Percentiles rank a stretch among this genome's conserved stretches.
phyloP scores from a whole-genome alignment of 768 basidiomycete species.

The Cystobasidium onofrii region DNA sequence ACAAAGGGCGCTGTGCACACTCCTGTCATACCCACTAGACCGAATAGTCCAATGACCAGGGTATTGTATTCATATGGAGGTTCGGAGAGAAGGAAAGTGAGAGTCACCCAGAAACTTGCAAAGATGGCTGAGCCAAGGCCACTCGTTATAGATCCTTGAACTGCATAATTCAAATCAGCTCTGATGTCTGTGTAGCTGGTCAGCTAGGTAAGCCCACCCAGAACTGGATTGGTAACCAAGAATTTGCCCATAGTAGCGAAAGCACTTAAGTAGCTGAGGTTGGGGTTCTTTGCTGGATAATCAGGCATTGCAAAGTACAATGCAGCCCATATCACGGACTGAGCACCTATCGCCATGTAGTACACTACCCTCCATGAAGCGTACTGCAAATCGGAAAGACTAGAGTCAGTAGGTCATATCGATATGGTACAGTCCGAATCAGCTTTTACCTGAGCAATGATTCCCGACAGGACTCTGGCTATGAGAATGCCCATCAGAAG shows the following conservation, averaged over 20 bases:
- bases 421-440: conserved; percentile 45
- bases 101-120: conserved; percentile 32
- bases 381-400: not conserved
- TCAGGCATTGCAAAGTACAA: conserved; percentile 67
- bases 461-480: conserved; percentile 65
- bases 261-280: conserved; percentile 61
- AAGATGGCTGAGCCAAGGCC: conserved; percentile 16
- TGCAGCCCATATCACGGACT: conserved; percentile 55
- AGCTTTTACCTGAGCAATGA: conserved; percentile 65
- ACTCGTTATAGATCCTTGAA: conserved; percentile 18
- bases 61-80: conserved; percentile 63
- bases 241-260: conserved; percentile 56
- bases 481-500: conserved; percentile 64
- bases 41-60: conserved; percentile 64
- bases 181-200: conserved; percentile 45
- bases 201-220: not conserved
- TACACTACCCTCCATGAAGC: conserved; percentile 63
- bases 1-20: conserved; percentile 62
- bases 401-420: too few relatives aligned
- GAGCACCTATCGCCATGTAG: conserved; percentile 66
- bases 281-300: conserved; percentile 60
- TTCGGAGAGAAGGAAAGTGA: conserved; percentile 70
- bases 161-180: conserved; percentile 43
- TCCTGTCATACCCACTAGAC: conserved; percentile 60
- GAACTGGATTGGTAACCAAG: conserved; percentile 45